phyloP scores from a whole-genome alignment of 208 protist genomes.

The Trypanosoma congolense region DNA sequence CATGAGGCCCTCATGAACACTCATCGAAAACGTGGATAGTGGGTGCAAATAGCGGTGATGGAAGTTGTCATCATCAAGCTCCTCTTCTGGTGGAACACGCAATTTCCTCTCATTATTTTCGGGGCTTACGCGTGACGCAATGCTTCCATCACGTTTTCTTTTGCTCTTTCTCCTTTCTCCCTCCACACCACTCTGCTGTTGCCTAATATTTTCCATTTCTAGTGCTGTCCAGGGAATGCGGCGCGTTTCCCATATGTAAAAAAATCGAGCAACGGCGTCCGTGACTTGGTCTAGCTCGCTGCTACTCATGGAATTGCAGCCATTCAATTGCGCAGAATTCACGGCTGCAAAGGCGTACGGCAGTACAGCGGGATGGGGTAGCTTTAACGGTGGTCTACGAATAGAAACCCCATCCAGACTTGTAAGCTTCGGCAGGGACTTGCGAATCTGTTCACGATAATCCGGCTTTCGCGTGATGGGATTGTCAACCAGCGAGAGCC shows the following conservation, averaged over 20 bases:
- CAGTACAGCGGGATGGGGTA: slow-evolving; percentile 44
- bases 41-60: slow-evolving; percentile 78
- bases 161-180: slow-evolving; percentile 4
- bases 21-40: slow-evolving; percentile 55
- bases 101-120: neutral
- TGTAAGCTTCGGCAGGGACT: slow-evolving; percentile 65
- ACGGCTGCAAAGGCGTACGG: slow-evolving; percentile 30
- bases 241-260: slow-evolving; percentile 74
- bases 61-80: slow-evolving; percentile 80
- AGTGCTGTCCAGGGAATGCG: slow-evolving; percentile 58
- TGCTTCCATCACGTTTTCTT: neutral
- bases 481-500: slow-evolving; percentile 66
- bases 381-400: slow-evolving; percentile 59
- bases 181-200: slow-evolving; percentile 1
- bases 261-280: slow-evolving; percentile 49
- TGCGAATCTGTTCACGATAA: slow-evolving; percentile 81
- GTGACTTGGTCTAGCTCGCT: slow-evolving; percentile 37
- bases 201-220: slow-evolving; percentile 23
- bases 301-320: neutral
- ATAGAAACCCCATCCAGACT: slow-evolving; percentile 74
- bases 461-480: slow-evolving; percentile 84
- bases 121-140: neutral
- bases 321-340: neutral
- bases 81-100: slow-evolving; percentile 37
- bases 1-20: slow-evolving; percentile 28